Evolutionary conservation across 176 grass and related monocot species (phyloP).

Genomic region (Leersia perrieri): DNA sequence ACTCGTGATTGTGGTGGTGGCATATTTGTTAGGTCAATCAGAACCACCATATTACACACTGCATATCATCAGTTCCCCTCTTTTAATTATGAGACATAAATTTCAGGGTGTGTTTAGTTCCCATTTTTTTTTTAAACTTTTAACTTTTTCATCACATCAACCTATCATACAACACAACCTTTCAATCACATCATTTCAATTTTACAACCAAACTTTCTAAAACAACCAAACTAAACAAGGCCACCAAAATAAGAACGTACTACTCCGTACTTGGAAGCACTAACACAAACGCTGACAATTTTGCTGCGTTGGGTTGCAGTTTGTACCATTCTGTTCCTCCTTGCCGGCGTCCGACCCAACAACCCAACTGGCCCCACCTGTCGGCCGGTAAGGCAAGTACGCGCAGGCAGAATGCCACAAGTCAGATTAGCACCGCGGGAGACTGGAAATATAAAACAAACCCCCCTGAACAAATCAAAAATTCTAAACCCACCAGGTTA

Average conservation of each 20-base stretch:
- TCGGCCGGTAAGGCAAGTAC: background rate
- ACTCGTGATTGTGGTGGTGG: background rate
- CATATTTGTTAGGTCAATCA: background rate
- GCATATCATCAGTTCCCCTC: background rate
- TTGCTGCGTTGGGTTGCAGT: background rate
- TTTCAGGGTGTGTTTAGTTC: no score
- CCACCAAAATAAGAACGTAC: background rate
- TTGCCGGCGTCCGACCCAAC: background rate
- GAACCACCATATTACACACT: background rate
- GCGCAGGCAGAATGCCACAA: background rate
- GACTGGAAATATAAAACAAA: background rate
- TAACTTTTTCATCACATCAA: no score
- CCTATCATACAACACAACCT: no score
- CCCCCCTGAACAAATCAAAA: constrained; percentile 20
- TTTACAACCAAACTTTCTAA: no score
- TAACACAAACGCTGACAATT: background rate
- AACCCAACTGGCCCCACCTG: constrained; percentile 15
- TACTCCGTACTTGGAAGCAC: background rate
- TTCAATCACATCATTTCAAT: no score
- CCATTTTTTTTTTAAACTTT: no score
- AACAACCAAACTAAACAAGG: no score
- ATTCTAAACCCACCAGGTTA: constrained; percentile 50
- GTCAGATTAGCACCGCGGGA: constrained; percentile 23
- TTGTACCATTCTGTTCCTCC: background rate
- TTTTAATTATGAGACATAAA: background rate